Percentiles rank a stretch among this genome's conserved stretches.
phyloP scores from a whole-genome alignment of 1,139 yeast genomes.

The Yamadazyma atlantica region DNA sequence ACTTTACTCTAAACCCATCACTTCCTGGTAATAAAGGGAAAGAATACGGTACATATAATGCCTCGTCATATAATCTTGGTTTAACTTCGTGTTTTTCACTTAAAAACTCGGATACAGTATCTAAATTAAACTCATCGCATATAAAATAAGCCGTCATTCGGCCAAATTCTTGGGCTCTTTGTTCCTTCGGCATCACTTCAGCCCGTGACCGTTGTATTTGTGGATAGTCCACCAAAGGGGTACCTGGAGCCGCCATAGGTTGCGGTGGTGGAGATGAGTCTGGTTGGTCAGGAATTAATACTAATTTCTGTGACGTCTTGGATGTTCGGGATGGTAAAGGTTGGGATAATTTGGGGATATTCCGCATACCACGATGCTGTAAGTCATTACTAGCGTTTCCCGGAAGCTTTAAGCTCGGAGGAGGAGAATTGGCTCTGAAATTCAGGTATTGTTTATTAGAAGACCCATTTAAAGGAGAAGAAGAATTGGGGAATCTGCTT shows the following conservation, averaged over 20 bases:
- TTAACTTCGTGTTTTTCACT: constrained; percentile 73
- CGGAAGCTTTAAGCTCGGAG: constrained; percentile 14
- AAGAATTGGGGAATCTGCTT: constrained; percentile 47
- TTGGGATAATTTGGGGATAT: constrained; percentile 59
- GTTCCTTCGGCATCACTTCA: constrained; percentile 67
- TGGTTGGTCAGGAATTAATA: constrained; percentile 74
- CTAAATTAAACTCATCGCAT: constrained; percentile 75
- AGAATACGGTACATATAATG: constrained; percentile 84
- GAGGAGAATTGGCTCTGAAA: constrained; percentile 14
- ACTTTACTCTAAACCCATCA: constrained; percentile 79
- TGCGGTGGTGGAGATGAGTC: constrained; percentile 17
- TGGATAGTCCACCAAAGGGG: constrained; percentile 24
- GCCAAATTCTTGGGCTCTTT: constrained; percentile 67
- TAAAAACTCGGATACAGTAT: constrained; percentile 62
- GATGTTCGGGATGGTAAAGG: constrained; percentile 84
- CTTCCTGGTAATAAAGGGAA: constrained; percentile 86
- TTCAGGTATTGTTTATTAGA: constrained; percentile 8
- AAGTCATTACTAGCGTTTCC: constrained; percentile 6
- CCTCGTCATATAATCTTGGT: constrained; percentile 88
- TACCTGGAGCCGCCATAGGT: constrained; percentile 11
- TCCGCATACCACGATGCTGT: constrained; percentile 28
- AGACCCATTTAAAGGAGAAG: constrained; percentile 9
- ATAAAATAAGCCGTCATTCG: constrained; percentile 89
- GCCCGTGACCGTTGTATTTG: constrained; percentile 59
- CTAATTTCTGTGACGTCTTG: constrained; percentile 81